These are phyloP conservation scores for Citrus sinensis DNA, from an alignment of 345 rosid species.

Conservation along the genomic window DVS_A1.0 CM039162.1:5801501-5802000, in stretches of 20 bases:
- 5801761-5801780: conserved; percentile 93
- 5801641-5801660: conserved; percentile 12
- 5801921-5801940: not conserved
- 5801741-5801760: conserved; percentile 64
- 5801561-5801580: not conserved
- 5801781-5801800: conserved; percentile 30
- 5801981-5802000: too few relatives aligned
- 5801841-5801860: not conserved
- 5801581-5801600: not conserved
- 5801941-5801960: not conserved
- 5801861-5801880: not conserved
- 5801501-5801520: conserved; percentile 90
- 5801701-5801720: conserved; percentile 90
- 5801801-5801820: not conserved
- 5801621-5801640: not conserved
- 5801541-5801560: conserved; percentile 1
- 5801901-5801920: not conserved
- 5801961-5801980: not conserved
- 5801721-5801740: conserved; percentile 71
- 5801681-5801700: conserved; percentile 91
- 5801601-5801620: not conserved
- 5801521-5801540: conserved; percentile 66
- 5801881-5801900: not conserved
- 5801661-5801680: conserved; percentile 78
- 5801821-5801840: not conserved